Base-by-base conservation (phyloP, 2,329 filamentous ascomycete species). In the Pseudogymnoascus sp. region DNA sequence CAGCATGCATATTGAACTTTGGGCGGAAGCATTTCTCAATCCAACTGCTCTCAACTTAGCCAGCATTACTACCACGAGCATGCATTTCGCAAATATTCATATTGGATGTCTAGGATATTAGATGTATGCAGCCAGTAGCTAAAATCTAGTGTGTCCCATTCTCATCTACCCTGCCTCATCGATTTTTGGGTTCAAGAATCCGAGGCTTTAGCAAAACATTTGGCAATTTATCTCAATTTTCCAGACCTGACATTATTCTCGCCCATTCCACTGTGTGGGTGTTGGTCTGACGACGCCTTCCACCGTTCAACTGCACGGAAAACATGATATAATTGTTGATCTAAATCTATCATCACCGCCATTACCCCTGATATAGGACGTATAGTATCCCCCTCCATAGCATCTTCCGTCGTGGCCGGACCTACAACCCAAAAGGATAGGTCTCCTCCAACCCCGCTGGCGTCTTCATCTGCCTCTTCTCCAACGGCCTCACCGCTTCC, bases 121-220 rank as follows among this genome's bases (percentile, higher is more conserved):
- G 36, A 45, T 66, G 62, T 19, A 76, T 68, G 67, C 73, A 76
- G 62, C 62, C 45, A 61, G 45, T 31, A 6, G 69, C 71, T 34
- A 77, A 66, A 23, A 64, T 66, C 31, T 68, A 11, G 62, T 78
- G 72, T 60, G 68, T 69, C 8, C 64, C 45, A 64, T 68, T 71
- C 67, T 75, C 70, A 60, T 78, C 65, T 63, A 75, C 68, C 31
- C 11, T 4, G 13, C 31, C 31, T 31, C 31, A 34, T 10, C 3
- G 31, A 34, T 34, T 10, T 34, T 34, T 34, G 31, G n/a, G n/a
- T n/a, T n/a, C n/a, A n/a, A n/a, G n/a, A n/a, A n/a, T n/a, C n/a
- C n/a, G n/a, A n/a, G n/a, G n/a, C n/a, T n/a, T n/a, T n/a, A n/a
- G n/a, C n/a, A n/a, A n/a, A n/a, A n/a, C n/a, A n/a, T n/a, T n/a